Conservation (phyloP, 208 protist species). For the Trypanosoma rangeli region DNA sequence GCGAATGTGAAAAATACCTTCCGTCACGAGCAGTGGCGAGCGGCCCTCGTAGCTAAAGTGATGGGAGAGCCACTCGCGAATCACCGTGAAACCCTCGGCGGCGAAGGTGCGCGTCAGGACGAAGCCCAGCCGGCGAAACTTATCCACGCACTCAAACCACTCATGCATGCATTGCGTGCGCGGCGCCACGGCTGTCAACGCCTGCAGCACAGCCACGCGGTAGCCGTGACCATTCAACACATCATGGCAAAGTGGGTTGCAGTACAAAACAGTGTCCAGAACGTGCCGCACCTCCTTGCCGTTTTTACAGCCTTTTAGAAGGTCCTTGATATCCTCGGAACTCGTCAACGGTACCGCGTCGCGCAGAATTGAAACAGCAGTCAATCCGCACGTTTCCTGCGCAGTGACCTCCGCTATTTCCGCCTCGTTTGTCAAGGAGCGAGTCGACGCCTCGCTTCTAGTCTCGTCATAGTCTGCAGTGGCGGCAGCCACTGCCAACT, state of each 20-base stretch:
- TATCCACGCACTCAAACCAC: constrained; percentile 78
- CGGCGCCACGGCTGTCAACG: constrained; percentile 59
- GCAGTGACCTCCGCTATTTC: not conserved
- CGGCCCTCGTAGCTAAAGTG: constrained; percentile 66
- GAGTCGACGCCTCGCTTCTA: not conserved
- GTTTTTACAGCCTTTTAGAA: constrained; percentile 72
- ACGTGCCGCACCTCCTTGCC: constrained; percentile 70
- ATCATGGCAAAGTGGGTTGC: constrained; percentile 71
- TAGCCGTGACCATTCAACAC: constrained; percentile 85
- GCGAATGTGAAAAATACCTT: constrained; percentile 61
- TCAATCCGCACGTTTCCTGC: constrained; percentile 32
- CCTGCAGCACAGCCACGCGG: constrained; percentile 71
- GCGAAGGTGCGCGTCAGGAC: constrained; percentile 80
- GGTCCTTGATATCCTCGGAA: constrained; percentile 49
- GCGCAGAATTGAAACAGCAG: constrained; percentile 42
- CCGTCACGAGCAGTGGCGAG: constrained; percentile 65
- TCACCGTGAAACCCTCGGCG: constrained; percentile 74
- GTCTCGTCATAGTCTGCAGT: not conserved
- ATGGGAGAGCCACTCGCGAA: constrained; percentile 65
- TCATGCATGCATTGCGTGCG: constrained; percentile 56
- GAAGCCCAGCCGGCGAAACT: constrained; percentile 76
- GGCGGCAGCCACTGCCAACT: not conserved
- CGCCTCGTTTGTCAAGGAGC: not conserved
- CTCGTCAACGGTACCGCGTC: constrained; percentile 45
- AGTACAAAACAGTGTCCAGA: constrained; percentile 71